These are phyloP conservation scores for Ogataea pignaliae DNA, from an alignment of 805 yeast species.

Conservation along the genomic window DNA sequence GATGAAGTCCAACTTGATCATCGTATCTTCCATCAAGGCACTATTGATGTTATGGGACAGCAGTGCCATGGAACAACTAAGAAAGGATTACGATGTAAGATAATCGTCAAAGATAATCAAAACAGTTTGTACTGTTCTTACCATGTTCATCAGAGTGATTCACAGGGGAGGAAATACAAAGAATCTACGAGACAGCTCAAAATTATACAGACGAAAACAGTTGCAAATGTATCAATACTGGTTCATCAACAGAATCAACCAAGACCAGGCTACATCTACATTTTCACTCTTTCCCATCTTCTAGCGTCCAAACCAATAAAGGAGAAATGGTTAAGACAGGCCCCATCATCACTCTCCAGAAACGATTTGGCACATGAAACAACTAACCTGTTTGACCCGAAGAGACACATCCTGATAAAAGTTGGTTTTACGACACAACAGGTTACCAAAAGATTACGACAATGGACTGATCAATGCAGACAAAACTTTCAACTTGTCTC, in stretches of 20 bases:
- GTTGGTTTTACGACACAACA: slow-evolving; percentile 51
- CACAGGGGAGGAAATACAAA: background rate
- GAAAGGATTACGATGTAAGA: slow-evolving; percentile 38
- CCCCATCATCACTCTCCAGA: slow-evolving; percentile 10
- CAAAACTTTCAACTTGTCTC: slow-evolving; percentile 39
- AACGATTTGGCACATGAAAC: slow-evolving; percentile 11
- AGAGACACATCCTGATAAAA: slow-evolving; percentile 39
- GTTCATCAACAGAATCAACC: background rate
- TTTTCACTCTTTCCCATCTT: slow-evolving; percentile 43
- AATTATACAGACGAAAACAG: too few species aligned
- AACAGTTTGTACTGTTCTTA: slow-evolving; percentile 32
- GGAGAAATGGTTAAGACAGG: slow-evolving; percentile 36
- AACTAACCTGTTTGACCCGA: slow-evolving; percentile 34
- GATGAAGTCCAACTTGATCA: too few species aligned
- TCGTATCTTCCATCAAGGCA: too few species aligned
- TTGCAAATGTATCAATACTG: background rate
- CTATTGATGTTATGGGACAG: background rate
- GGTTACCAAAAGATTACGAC: slow-evolving; percentile 38
- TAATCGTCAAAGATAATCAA: slow-evolving; percentile 15
- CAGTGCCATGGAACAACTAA: slow-evolving; percentile 41
- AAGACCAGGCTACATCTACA: slow-evolving; percentile 43
- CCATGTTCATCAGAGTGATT: slow-evolving; percentile 22
- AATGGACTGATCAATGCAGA: slow-evolving; percentile 51
- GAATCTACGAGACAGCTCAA: background rate
- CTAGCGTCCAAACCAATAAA: slow-evolving; percentile 23